Evolutionary conservation across 495 filamentous ascomycete genomes (phyloP).

Genomic region (Trypethelium eluteriae): DNA sequence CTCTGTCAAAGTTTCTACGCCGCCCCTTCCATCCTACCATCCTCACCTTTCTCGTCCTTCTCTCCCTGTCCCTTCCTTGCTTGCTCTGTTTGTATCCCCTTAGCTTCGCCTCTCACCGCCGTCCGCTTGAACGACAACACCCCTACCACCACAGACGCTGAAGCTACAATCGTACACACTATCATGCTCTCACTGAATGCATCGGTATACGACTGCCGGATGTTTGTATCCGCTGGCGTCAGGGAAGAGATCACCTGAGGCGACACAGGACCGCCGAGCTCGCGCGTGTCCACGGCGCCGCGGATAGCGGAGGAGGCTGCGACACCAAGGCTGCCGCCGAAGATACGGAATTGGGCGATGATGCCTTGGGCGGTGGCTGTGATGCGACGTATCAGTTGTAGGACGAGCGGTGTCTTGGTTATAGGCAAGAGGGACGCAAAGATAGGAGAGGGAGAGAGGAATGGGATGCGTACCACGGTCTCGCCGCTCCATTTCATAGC

Average conservation of each 20-base stretch:
- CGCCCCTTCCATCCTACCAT: too few relatives aligned
- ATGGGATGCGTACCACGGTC: neutral
- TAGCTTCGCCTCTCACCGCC: conserved; percentile 1
- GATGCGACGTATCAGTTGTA: neutral
- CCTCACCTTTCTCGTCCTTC: too few relatives aligned
- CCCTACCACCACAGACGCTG: neutral
- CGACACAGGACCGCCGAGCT: neutral
- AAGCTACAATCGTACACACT: conserved; percentile 1
- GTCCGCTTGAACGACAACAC: neutral
- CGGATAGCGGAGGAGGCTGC: conserved; percentile 12
- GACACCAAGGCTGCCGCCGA: conserved; percentile 10
- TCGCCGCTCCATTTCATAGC: neutral
- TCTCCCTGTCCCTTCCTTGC: too few relatives aligned
- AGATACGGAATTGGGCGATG: conserved; percentile 6
- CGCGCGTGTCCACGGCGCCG: neutral
- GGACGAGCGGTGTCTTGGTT: neutral
- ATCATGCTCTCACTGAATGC: neutral
- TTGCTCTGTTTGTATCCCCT: neutral
- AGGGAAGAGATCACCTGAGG: neutral
- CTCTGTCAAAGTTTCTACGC: too few relatives aligned
- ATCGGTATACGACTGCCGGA: conserved; percentile 5
- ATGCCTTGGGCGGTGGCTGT: conserved; percentile 9
- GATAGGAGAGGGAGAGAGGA: neutral
- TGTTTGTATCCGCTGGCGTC: neutral
- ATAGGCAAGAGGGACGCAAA: too few relatives aligned